phyloP scores from a whole-genome alignment of 208 protist genomes.

The Crithidia expoeki region DNA sequence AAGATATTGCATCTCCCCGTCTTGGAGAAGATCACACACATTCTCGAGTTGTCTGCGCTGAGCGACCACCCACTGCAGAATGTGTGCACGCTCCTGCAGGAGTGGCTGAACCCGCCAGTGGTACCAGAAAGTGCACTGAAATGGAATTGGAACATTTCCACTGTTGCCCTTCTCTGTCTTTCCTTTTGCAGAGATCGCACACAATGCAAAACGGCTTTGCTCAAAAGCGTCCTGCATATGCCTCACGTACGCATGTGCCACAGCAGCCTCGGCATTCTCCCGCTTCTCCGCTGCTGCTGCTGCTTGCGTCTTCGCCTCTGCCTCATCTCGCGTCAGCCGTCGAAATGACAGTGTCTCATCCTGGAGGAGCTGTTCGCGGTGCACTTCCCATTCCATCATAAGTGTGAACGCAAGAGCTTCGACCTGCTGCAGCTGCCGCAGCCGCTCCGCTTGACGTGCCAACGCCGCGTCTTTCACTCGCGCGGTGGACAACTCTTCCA shows the following conservation, averaged over 20 bases:
- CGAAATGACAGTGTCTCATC: slow-evolving; percentile 22
- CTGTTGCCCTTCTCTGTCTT: background rate
- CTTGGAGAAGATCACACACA: slow-evolving; percentile 6
- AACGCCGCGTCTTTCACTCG: slow-evolving; percentile 29
- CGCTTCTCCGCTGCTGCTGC: background rate
- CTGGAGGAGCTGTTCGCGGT: slow-evolving; percentile 24
- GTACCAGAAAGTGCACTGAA: slow-evolving; percentile 12
- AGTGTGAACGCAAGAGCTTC: slow-evolving; percentile 37
- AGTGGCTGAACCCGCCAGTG: slow-evolving; percentile 6
- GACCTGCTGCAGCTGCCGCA: slow-evolving; percentile 42
- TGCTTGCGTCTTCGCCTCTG: slow-evolving; percentile 12
- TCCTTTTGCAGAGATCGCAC: background rate
- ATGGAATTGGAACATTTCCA: background rate
- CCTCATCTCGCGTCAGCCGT: slow-evolving; percentile 4
- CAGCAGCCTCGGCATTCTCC: background rate
- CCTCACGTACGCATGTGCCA: background rate
- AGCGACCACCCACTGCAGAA: slow-evolving; percentile 9
- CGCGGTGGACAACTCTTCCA: slow-evolving; percentile 25
- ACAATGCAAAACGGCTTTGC: background rate
- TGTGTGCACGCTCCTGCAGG: background rate
- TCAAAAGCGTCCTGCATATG: background rate
- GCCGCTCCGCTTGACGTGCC: slow-evolving; percentile 31
- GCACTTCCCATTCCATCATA: slow-evolving; percentile 33
- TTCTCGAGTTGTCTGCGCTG: slow-evolving; percentile 9
- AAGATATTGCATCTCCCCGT: slow-evolving; percentile 12